These are phyloP conservation scores for Paraurostyla sp. DNA, from an alignment of 73 alveolate genomes.

Conservation along the genomic window DNA sequence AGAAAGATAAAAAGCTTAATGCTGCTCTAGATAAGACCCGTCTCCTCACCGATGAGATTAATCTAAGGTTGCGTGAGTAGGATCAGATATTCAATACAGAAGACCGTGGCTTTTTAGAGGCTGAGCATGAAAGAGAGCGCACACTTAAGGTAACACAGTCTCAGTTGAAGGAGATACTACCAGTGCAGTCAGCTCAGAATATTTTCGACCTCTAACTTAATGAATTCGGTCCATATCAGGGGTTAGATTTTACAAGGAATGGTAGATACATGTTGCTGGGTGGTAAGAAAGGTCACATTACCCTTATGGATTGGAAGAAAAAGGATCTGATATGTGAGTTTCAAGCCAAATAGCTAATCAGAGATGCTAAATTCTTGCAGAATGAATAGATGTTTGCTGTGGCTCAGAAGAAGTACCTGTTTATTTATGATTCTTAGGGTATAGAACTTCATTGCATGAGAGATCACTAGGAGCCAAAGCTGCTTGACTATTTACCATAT, in stretches of 20 bases:
- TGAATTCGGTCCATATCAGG: constrained; percentile 87
- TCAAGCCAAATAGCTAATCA: constrained; percentile 87
- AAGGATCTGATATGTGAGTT: constrained; percentile 88
- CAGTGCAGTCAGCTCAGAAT: constrained; percentile 76
- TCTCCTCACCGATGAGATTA: constrained; percentile 64
- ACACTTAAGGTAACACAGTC: constrained; percentile 84
- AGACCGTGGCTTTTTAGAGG: constrained; percentile 49
- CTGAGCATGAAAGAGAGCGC: constrained; percentile 81
- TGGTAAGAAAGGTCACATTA: constrained; percentile 95
- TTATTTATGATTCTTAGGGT: constrained; percentile 96
- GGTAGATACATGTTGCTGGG: constrained; percentile 93
- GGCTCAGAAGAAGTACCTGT: constrained; percentile 92
- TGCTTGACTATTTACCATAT: constrained; percentile 93
- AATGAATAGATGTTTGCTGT: constrained; percentile 93
- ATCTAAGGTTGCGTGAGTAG: constrained; percentile 62
- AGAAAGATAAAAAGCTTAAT: constrained; percentile 68
- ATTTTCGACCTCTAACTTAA: constrained; percentile 81
- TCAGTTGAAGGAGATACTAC: constrained; percentile 78
- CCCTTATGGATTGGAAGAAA: constrained; percentile 94
- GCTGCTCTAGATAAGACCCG: constrained; percentile 39
- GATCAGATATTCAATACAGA: constrained; percentile 60
- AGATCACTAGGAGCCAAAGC: constrained; percentile 86
- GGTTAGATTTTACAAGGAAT: constrained; percentile 87
- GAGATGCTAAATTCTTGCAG: constrained; percentile 89
- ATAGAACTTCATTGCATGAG: constrained; percentile 93